Evolutionary conservation across 2,329 filamentous ascomycete genomes (phyloP), one percentile per base, ranked within the genome.

Genomic region (Raffaelea albimanens): DNA sequence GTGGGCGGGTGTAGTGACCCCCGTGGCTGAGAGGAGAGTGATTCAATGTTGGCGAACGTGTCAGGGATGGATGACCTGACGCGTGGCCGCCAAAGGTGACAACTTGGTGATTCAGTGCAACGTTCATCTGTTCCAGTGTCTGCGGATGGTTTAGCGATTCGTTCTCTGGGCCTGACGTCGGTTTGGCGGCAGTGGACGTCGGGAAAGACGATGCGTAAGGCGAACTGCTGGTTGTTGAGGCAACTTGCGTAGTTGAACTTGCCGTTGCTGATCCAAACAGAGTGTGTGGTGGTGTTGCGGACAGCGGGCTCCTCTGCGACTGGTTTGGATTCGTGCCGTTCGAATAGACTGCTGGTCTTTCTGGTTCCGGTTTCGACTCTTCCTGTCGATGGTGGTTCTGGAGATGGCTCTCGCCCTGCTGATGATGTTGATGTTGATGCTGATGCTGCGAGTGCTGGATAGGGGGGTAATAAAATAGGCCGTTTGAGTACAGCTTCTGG

Each of bases 41-140:
- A 21, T 39, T 22, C 29, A 43, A 40, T 7, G 49, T 18, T 16
- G 41, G 31, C 4, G 46, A 43, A 20, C 23, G 33, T 18, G 40
- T 23, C 34, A 50, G 40, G 19, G 33, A 25, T 18, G 39, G 36
- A 44, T 46, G 48, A 34, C 40, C 45, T 11, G 47, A 50, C 42
- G 52, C 25, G 45, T 49, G 52, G 39, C 50, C 51, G 39, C 47
- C 47, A 41, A 53, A 45, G 3, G 52, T 47, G 46, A 50, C 46
- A 44, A 52, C 50, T 39, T 44, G 50, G 22, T 42, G 47, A 34
- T 45, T 43, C 33, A 53, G 33, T 36, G 52, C 50, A 21, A 50
- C 44, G 42, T 44, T 50, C 52, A 53, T 52, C 44, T 50, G 52
- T 44, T 25, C 46, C 38, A 41, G 18, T 34, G 47, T 11, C 29